Conservation (phyloP, 83 land plant genomes). For the Picea engelmannii region DNA sequence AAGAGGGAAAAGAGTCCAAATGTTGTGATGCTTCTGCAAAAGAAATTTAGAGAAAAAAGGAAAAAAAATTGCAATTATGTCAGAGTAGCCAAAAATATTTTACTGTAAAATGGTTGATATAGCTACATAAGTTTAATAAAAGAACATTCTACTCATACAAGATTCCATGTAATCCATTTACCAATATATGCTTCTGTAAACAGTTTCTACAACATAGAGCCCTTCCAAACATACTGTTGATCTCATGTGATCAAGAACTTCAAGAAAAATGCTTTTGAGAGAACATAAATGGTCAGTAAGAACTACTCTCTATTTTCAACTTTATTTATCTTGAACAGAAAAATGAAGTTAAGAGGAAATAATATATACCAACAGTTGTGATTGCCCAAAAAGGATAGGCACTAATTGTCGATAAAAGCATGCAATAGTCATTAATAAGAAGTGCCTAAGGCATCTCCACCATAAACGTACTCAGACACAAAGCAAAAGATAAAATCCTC, state of each 20-base stretch:
- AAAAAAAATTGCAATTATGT: background rate
- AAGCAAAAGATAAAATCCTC: too few species aligned
- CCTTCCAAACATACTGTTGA: background rate
- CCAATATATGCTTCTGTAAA: background rate
- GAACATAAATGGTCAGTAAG: background rate
- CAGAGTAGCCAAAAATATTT: background rate
- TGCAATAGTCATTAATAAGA: too few species aligned
- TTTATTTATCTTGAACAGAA: background rate
- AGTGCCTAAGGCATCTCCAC: too few species aligned
- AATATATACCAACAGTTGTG: background rate
- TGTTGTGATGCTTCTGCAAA: slow-evolving; percentile 13
- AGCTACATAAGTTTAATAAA: too few species aligned
- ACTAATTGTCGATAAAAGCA: too few species aligned
- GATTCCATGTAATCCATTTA: background rate
- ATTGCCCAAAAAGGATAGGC: too few species aligned
- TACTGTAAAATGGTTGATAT: background rate
- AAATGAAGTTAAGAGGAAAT: background rate
- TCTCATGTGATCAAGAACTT: background rate
- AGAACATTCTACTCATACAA: background rate
- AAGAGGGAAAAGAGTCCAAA: slow-evolving; percentile 8
- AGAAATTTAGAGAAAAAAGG: too few species aligned
- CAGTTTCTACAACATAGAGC: background rate
- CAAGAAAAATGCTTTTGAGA: background rate
- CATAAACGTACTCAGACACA: too few species aligned
- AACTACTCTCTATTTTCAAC: background rate